A percentile compares a stretch with the other conserved stretches of the same genome.
Conservation (phyloP, 2,329 filamentous ascomycete species). For the Reticulascus tulasneorum region DNA sequence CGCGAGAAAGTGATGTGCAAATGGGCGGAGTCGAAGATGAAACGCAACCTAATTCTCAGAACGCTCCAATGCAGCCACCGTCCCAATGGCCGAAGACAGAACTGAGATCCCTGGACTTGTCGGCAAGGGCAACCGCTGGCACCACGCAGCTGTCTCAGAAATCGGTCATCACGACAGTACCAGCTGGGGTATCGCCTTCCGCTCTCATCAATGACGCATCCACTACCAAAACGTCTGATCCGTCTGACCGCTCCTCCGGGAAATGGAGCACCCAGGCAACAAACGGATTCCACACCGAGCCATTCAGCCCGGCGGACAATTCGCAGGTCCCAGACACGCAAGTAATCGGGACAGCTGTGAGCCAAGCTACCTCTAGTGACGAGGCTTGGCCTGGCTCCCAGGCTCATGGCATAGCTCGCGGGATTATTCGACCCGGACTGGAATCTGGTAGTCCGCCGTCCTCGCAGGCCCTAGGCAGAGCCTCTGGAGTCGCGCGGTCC, state of each 20-base stretch:
- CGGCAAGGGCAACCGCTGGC: slow-evolving; percentile 38
- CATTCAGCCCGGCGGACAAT: slow-evolving; percentile 28
- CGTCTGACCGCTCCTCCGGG: slow-evolving; percentile 60
- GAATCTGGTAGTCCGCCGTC: slow-evolving; percentile 33
- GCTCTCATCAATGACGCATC: slow-evolving; percentile 77
- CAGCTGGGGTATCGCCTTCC: slow-evolving; percentile 54
- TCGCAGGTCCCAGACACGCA: slow-evolving; percentile 54
- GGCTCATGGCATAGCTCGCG: slow-evolving; percentile 44
- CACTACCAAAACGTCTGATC: slow-evolving; percentile 83
- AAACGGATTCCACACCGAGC: slow-evolving; percentile 57
- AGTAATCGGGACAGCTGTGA: slow-evolving; percentile 24
- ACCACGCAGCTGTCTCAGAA: slow-evolving; percentile 61
- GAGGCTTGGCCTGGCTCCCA: slow-evolving; percentile 57
- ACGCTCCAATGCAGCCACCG: slow-evolving; percentile 47
- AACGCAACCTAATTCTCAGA: slow-evolving; percentile 41
- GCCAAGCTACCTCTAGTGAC: slow-evolving; percentile 47
- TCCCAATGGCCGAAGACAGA: slow-evolving; percentile 30
- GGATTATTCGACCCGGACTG: slow-evolving; percentile 23
- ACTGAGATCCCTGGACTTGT: too few species aligned
- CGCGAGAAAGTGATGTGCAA: slow-evolving; percentile 50
- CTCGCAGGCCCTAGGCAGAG: slow-evolving; percentile 24
- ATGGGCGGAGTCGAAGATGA: slow-evolving; percentile 57
- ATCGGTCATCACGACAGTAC: slow-evolving; percentile 55
- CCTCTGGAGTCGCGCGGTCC: slow-evolving; percentile 29
- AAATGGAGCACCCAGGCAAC: slow-evolving; percentile 68